phyloP scores from a whole-genome alignment of 2,329 filamentous ascomycete species.

The Verruconis gallopava region DNA sequence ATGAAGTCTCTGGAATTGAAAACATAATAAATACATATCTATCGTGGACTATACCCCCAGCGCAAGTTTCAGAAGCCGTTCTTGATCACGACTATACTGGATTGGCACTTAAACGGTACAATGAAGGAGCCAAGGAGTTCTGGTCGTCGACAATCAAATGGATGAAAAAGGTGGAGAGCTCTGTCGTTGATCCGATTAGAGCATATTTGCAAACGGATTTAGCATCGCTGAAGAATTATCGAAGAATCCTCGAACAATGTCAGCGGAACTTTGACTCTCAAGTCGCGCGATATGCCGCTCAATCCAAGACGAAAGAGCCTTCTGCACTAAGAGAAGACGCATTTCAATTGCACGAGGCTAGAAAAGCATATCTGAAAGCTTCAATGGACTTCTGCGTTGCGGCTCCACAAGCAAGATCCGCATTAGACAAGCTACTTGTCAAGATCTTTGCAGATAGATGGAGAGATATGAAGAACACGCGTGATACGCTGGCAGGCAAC shows the following conservation, averaged over 20 bases:
- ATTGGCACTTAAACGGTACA: constrained; percentile 70
- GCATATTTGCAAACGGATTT: constrained; percentile 68
- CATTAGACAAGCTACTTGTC: constrained; percentile 76
- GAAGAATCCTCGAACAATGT: constrained; percentile 59
- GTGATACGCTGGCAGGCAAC: constrained; percentile 48
- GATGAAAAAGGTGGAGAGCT: constrained; percentile 63
- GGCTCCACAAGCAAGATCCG: constrained; percentile 71
- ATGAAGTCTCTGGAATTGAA: constrained; percentile 63
- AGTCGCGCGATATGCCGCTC: constrained; percentile 66
- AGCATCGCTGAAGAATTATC: constrained; percentile 72
- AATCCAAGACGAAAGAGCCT: constrained; percentile 87
- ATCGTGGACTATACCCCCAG: constrained; percentile 58
- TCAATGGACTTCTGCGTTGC: constrained; percentile 88
- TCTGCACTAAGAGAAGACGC: constrained; percentile 87
- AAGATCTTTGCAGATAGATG: constrained; percentile 76
- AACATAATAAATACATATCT: constrained; percentile 66
- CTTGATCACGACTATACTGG: constrained; percentile 94
- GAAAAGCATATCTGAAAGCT: constrained; percentile 79
- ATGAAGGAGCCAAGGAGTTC: constrained; percentile 76
- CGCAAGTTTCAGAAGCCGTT: constrained; percentile 64
- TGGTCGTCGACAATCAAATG: constrained; percentile 65
- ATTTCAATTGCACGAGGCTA: constrained; percentile 85
- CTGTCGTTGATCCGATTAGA: constrained; percentile 71
- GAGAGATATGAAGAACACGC: constrained; percentile 65
- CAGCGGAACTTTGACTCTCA: constrained; percentile 78